A percentile compares a stretch with the other conserved stretches of the same genome.
phyloP scores from a whole-genome alignment of 2,329 filamentous ascomycete genomes.

The Aplosporella prunicola region DNA sequence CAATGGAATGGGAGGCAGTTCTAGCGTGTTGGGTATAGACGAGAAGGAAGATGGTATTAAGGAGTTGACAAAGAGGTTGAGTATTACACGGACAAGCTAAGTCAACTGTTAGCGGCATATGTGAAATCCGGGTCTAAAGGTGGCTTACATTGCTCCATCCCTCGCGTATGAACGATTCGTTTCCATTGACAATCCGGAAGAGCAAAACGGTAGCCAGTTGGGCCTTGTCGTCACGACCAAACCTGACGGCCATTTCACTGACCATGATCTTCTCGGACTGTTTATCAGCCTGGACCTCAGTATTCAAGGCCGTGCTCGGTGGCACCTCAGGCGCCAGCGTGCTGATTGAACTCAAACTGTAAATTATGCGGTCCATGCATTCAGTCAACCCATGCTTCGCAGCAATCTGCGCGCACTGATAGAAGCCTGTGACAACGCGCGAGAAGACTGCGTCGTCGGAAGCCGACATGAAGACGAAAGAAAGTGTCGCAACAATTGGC shows the following conservation, averaged over 20 bases:
- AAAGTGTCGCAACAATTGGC: constrained; percentile 85
- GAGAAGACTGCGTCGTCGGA: constrained; percentile 94
- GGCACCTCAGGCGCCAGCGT: constrained; percentile 67
- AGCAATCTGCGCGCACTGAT: constrained; percentile 90
- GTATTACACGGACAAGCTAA: constrained; percentile 79
- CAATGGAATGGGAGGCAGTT: constrained; percentile 73
- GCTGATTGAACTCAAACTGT: constrained; percentile 81
- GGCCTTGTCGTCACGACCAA: constrained; percentile 86
- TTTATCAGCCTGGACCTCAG: constrained; percentile 84
- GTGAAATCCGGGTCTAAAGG: neutral
- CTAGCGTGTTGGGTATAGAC: constrained; percentile 53
- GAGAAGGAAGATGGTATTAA: constrained; percentile 74
- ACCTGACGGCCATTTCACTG: constrained; percentile 90
- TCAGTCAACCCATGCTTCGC: constrained; percentile 74
- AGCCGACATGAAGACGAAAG: constrained; percentile 98
- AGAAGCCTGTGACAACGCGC: constrained; percentile 85
- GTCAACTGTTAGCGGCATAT: constrained; percentile 34
- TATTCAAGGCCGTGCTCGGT: constrained; percentile 82
- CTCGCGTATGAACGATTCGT: constrained; percentile 64
- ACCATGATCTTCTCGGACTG: constrained; percentile 96
- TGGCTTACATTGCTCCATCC: constrained; percentile 67
- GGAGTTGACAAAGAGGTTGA: constrained; percentile 94
- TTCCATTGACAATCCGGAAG: constrained; percentile 82
- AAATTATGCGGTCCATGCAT: constrained; percentile 85
- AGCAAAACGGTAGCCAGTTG: constrained; percentile 92